Percentiles rank a stretch among this genome's conserved stretches.
Evolutionary conservation across 371 early-diverging fungal genomes (phyloP).

Genomic region (Nematocida displodere): DNA sequence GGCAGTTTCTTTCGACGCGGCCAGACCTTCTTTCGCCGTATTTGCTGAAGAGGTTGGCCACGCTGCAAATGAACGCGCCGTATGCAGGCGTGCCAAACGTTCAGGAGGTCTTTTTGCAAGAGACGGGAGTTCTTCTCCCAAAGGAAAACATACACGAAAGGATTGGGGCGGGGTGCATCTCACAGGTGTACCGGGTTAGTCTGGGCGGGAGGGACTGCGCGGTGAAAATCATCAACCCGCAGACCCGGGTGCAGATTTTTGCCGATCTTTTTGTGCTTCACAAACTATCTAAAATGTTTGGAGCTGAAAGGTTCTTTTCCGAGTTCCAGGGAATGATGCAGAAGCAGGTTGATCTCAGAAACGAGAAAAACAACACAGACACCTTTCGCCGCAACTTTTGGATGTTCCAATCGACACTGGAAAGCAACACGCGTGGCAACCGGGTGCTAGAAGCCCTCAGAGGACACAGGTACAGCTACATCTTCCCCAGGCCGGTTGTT

Average conservation of each 20-base stretch:
- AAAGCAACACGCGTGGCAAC: background rate
- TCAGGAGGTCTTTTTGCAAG: conserved; percentile 67
- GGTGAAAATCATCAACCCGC: conserved; percentile 83
- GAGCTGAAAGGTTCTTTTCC: conserved; percentile 74
- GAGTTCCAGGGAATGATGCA: conserved; percentile 83
- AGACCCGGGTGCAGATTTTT: conserved; percentile 68
- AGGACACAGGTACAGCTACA: conserved; percentile 53
- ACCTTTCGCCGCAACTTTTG: conserved; percentile 71
- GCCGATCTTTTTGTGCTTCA: conserved; percentile 66
- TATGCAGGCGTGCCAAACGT: conserved; percentile 69
- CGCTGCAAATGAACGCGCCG: conserved; percentile 73
- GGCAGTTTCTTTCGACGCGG: conserved; percentile 87
- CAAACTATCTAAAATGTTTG: conserved; percentile 68
- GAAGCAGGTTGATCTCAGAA: conserved; percentile 75
- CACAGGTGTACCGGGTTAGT: conserved; percentile 71
- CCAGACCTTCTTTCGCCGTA: conserved; percentile 77
- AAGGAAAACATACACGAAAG: conserved; percentile 69
- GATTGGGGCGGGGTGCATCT: conserved; percentile 84
- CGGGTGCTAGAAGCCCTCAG: background rate
- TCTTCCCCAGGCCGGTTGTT: conserved; percentile 51
- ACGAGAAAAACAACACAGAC: conserved; percentile 72
- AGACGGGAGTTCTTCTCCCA: conserved; percentile 27
- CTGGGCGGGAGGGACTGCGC: conserved; percentile 70
- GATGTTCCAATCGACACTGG: background rate
- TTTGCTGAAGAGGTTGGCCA: conserved; percentile 71